Conservation (phyloP, 768 basidiomycete species). For the Leucogyrophana mollusca region DNA sequence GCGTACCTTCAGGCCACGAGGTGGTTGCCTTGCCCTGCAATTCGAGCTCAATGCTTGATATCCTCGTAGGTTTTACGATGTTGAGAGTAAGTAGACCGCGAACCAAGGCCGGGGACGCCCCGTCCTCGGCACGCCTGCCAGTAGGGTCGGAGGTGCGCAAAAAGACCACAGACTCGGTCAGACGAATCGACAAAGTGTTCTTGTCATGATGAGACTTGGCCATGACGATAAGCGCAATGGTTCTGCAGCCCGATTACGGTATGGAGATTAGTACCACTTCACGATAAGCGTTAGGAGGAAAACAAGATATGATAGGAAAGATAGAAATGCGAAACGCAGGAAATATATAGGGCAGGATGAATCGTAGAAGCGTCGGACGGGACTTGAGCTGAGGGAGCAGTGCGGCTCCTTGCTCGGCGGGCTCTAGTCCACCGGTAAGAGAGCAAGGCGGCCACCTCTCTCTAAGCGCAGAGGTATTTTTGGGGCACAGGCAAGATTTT, state of each 20-base stretch:
- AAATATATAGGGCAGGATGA: no score
- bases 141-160: slow-evolving; percentile 48
- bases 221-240: not conserved
- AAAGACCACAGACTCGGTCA: slow-evolving; percentile 76
- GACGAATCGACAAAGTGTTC: slow-evolving; percentile 51
- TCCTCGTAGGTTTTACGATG: slow-evolving; percentile 75
- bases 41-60: slow-evolving; percentile 82
- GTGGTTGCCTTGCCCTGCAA: slow-evolving; percentile 70
- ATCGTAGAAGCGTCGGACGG: no score
- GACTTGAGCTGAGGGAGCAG: no score
- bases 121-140: slow-evolving; percentile 26
- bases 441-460: no score
- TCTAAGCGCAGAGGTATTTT: no score
- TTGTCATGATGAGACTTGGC: slow-evolving; percentile 21
- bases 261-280: no score
- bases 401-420: no score
- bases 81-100: slow-evolving; percentile 64
- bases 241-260: no score
- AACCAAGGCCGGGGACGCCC: slow-evolving; percentile 59
- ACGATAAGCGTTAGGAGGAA: not conserved
- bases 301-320: not conserved
- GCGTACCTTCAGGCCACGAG: slow-evolving; percentile 84
- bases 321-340: no score
- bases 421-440: no score
- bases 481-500: no score